Conservation (phyloP, 2,329 filamentous ascomycete species). For the Paraphoma chrysanthemicola region DNA sequence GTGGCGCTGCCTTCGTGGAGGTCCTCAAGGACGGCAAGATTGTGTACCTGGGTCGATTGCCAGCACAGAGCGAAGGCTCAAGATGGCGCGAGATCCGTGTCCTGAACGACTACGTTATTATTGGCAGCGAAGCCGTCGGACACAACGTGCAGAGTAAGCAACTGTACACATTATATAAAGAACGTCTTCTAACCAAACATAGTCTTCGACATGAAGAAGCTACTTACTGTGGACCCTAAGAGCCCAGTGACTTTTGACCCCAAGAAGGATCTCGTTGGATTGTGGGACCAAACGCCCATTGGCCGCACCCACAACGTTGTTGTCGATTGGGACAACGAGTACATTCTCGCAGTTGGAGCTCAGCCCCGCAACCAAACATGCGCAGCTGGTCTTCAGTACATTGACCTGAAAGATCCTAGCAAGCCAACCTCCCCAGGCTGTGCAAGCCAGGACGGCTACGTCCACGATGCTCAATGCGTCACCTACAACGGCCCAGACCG, state of each 20-base stretch:
- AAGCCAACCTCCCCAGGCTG: slow-evolving; percentile 62
- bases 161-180: slow-evolving; percentile 61
- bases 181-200: slow-evolving; percentile 25
- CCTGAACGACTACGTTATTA: slow-evolving; percentile 54
- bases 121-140: slow-evolving; percentile 53
- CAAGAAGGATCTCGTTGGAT: slow-evolving; percentile 34
- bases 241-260: slow-evolving; percentile 41
- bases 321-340: slow-evolving; percentile 44
- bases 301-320: slow-evolving; percentile 50
- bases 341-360: slow-evolving; percentile 42
- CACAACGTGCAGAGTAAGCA: slow-evolving; percentile 59
- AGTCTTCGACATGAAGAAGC: slow-evolving; percentile 56
- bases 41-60: slow-evolving; percentile 60
- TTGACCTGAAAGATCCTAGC: slow-evolving; percentile 62
- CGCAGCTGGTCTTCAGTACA: slow-evolving; percentile 62
- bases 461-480: slow-evolving; percentile 67
- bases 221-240: slow-evolving; percentile 38
- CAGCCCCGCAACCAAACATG: slow-evolving; percentile 50
- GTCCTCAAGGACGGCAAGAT: slow-evolving; percentile 58
- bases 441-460: slow-evolving; percentile 62
- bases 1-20: slow-evolving; percentile 62
- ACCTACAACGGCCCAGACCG: slow-evolving; percentile 60
- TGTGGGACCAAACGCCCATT: slow-evolving; percentile 33
- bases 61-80: slow-evolving; percentile 51
- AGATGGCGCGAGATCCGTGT: slow-evolving; percentile 62